These are phyloP conservation scores for Solanum boliviense DNA, from an alignment of 257 asterid species.

Conservation along the genomic window DNA sequence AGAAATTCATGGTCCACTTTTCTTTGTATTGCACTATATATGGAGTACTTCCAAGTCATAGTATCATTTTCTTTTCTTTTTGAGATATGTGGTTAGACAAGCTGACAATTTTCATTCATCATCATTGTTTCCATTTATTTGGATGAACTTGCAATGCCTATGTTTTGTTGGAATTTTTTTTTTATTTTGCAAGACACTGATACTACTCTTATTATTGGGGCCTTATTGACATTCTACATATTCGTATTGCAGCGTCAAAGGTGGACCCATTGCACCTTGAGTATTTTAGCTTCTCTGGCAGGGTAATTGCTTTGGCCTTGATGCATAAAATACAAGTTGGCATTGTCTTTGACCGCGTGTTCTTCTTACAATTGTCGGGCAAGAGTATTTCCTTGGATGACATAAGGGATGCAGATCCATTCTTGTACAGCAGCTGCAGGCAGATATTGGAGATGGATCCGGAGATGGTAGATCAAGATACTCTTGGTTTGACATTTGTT, in stretches of 20 bases:
- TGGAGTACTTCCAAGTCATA: neutral
- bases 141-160: slow-evolving; percentile 4
- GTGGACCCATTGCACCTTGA: slow-evolving; percentile 89
- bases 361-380: slow-evolving; percentile 71
- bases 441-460: slow-evolving; percentile 88
- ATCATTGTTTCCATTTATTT: neutral
- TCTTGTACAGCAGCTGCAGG: slow-evolving; percentile 79
- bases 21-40: neutral
- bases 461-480: slow-evolving; percentile 71
- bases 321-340: slow-evolving; percentile 94
- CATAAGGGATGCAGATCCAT: slow-evolving; percentile 79
- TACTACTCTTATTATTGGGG: neutral
- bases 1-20: neutral
- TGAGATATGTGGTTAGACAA: neutral
- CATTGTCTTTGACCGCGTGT: slow-evolving; percentile 75
- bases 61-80: neutral
- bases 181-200: neutral
- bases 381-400: slow-evolving; percentile 56
- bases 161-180: slow-evolving; percentile 1
- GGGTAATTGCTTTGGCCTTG: slow-evolving; percentile 84
- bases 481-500: slow-evolving; percentile 72
- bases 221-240: neutral
- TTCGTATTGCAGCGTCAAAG: slow-evolving; percentile 65
- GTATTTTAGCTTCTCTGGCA: slow-evolving; percentile 77
- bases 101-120: neutral